A percentile compares a stretch with the other conserved stretches of the same genome.
Evolutionary conservation across 1,284 basidiomycete species (phyloP).

Genomic region (Marasmius sp.): DNA sequence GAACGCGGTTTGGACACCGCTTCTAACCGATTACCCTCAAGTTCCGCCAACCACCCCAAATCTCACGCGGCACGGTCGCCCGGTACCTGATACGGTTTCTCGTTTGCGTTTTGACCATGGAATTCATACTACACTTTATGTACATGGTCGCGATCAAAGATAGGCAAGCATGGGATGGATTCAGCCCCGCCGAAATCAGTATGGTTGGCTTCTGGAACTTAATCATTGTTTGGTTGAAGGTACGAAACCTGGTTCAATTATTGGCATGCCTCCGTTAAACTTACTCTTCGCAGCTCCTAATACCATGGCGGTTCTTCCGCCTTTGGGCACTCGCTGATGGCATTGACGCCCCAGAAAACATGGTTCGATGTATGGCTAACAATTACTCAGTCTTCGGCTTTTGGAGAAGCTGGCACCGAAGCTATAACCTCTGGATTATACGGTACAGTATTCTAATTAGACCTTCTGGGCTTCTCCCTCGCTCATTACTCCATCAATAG

Average conservation of each 20-base stretch:
- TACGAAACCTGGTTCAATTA: constrained; percentile 31
- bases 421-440: constrained; percentile 95
- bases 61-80: constrained; percentile 35
- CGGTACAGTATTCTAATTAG: constrained; percentile 46
- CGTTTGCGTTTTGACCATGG: constrained; percentile 81
- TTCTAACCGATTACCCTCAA: constrained; percentile 24
- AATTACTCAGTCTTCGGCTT: constrained; percentile 95
- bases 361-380: constrained; percentile 98
- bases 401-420: constrained; percentile 96
- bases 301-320: constrained; percentile 98
- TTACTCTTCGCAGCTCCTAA: constrained; percentile 66
- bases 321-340: constrained; percentile 91
- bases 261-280: neutral
- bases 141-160: constrained; percentile 98
- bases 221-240: constrained; percentile 96
- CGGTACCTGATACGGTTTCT: constrained; percentile 77
- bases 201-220: constrained; percentile 99
- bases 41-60: constrained; percentile 52
- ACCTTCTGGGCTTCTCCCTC: neutral
- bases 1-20: neutral
- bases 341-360: constrained; percentile 95
- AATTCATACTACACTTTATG: constrained; percentile 91
- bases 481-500: constrained; percentile 35
- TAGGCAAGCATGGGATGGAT: constrained; percentile 70
- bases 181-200: constrained; percentile 78